Evolutionary conservation across 768 basidiomycete genomes (phyloP), one percentile per base, ranked within the genome.

Genomic region (Galerina sulciceps): DNA sequence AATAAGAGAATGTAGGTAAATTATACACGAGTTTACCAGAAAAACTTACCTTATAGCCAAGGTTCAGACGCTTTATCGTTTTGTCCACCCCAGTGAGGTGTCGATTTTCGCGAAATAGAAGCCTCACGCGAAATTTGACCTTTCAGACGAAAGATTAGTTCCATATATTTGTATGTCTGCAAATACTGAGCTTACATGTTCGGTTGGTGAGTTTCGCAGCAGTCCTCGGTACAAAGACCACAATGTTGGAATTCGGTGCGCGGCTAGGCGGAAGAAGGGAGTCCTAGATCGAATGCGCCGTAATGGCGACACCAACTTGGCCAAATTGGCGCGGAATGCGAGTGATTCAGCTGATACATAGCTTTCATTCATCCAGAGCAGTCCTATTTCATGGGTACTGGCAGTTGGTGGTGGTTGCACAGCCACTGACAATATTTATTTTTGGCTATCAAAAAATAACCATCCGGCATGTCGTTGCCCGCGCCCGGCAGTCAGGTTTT

Each of bases 211-310:
- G 40, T 79, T 65, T 26, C 79, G 74, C 47, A 91, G 71, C 13
- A 96, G 78, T 3, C 85, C 84, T 18, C 92, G 81, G 70, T 94
- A 96, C 4, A 95, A 74, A 0, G 78, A 71, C 89, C 91, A 92
- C 64, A 90, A 70, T 0, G 91, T 93, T 3, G 94, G 93, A 23
- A 87, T 72, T 18, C 88, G 83, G 69, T 96, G 94, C 0, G 87
- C 87, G 0, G 80, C 76, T 23, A 93, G 85, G 48, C 82, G 69
- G 66, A 81, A 93, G 65, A 93, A 91, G 3, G 89, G 86, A 2
- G 83, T 78, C 18, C 80, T 77, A 9, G 89, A 85, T 10, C 85
- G 79, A 5, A 85, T 75, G 31, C 87, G 85, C 34, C 82, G 80
- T 0, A 91, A 71, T 42, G 84, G 76, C 4, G 86, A 81, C 14